Evolutionary conservation across 139 green algal genomes (phyloP).

Genomic region (Closterium sp.): DNA sequence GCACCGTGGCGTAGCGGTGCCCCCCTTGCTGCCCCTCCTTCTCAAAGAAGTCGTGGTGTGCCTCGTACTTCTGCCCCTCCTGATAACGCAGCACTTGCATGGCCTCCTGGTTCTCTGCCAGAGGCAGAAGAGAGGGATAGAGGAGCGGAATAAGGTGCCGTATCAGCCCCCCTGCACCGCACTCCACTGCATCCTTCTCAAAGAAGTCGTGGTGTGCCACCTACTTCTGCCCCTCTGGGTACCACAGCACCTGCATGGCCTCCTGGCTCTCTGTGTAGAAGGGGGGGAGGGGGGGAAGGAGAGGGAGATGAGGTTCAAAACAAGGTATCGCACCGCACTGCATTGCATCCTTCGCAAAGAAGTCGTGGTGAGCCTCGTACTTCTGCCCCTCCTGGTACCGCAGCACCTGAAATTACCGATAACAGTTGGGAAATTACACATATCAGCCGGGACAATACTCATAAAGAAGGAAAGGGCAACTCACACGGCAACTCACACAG

Average conservation of each 20-base stretch:
- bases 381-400: constrained; percentile 65
- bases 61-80: constrained; percentile 80
- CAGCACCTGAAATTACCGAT: no score
- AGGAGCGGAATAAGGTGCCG: no score
- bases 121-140: not conserved
- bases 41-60: constrained; percentile 81
- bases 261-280: constrained; percentile 60
- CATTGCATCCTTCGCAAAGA: constrained; percentile 65
- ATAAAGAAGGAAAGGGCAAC: no score
- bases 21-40: constrained; percentile 69
- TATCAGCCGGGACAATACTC: no score
- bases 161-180: no score
- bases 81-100: constrained; percentile 82
- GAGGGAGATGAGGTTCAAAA: no score
- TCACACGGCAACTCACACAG: no score
- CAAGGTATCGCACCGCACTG: no score
- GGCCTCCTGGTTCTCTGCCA: constrained; percentile 63
- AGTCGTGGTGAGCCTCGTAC: constrained; percentile 84
- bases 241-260: constrained; percentile 77
- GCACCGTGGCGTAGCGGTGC: constrained; percentile 76
- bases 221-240: constrained; percentile 79
- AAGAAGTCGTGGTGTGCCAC: constrained; percentile 84
- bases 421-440: no score
- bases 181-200: constrained; percentile 60
- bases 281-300: no score